Evolutionary conservation across 1,284 basidiomycete genomes (phyloP).

Genomic region (Cutaneotrichosporon cavernicola): DNA sequence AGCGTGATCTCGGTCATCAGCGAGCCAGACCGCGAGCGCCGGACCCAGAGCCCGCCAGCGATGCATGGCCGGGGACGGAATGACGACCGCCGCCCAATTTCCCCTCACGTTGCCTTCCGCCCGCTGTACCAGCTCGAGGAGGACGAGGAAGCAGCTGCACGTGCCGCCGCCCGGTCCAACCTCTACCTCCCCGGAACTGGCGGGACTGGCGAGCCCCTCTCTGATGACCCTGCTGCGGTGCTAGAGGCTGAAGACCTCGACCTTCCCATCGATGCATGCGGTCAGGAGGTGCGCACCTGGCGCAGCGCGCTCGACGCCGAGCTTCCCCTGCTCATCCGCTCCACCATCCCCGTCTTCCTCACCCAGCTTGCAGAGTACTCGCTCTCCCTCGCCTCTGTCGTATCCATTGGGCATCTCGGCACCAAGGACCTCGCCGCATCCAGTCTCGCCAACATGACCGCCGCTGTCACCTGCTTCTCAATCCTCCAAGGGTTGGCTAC

Average conservation of each 20-base stretch:
- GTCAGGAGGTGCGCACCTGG: slow-evolving; percentile 19
- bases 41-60: neutral
- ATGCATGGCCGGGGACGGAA: slow-evolving; percentile 17
- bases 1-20: slow-evolving; percentile 15
- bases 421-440: slow-evolving; percentile 71
- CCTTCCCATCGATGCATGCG: slow-evolving; percentile 36
- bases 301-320: slow-evolving; percentile 32
- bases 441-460: slow-evolving; percentile 27
- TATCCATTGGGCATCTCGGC: slow-evolving; percentile 79
- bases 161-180: neutral
- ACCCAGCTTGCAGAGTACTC: slow-evolving; percentile 54
- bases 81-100: slow-evolving; percentile 21
- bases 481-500: slow-evolving; percentile 82
- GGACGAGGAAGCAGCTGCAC: slow-evolving; percentile 12
- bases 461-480: slow-evolving; percentile 60
- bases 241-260: slow-evolving; percentile 49
- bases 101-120: slow-evolving; percentile 18
- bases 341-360: slow-evolving; percentile 48
- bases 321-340: slow-evolving; percentile 41
- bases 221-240: slow-evolving; percentile 48
- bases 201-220: slow-evolving; percentile 10
- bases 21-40: slow-evolving; percentile 6
- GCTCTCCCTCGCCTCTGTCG: slow-evolving; percentile 55
- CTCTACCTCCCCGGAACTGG: slow-evolving; percentile 13
- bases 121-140: slow-evolving; percentile 13